phyloP scores from a whole-genome alignment of 768 basidiomycete species.

The Collybia sp. region DNA sequence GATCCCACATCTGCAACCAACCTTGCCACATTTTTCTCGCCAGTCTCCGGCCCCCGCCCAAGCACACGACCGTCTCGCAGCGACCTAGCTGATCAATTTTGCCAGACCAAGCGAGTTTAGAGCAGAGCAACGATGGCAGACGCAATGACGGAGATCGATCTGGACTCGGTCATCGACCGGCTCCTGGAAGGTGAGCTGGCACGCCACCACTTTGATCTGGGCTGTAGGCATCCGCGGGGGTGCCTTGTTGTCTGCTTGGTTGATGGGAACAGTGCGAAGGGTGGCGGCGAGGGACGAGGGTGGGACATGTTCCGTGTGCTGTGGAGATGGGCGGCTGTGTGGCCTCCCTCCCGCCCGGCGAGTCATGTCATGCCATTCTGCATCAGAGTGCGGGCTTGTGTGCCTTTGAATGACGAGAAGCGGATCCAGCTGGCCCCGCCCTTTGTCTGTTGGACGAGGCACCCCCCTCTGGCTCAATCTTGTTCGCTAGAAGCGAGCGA shows the following conservation, averaged over 20 bases:
- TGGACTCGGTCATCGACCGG: constrained; percentile 99
- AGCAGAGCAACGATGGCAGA: constrained; percentile 57
- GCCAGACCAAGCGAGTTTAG: constrained; percentile 2
- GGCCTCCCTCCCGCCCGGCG: not conserved
- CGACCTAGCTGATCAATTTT: constrained; percentile 4
- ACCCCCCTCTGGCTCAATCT: no score
- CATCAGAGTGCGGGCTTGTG: no score
- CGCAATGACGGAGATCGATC: constrained; percentile 88
- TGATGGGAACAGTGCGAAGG: not conserved
- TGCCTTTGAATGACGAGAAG: no score
- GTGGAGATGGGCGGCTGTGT: not conserved
- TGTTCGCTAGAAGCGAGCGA: no score
- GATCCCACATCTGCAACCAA: constrained; percentile 1
- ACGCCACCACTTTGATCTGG: constrained; percentile 6
- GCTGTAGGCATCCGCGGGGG: not conserved
- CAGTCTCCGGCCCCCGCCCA: constrained; percentile 8
- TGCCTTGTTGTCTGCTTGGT: not conserved
- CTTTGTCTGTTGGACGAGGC: no score
- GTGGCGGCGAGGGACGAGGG: not conserved
- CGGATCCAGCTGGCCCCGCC: no score
- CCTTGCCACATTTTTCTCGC: constrained; percentile 6
- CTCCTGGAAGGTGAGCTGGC: constrained; percentile 86
- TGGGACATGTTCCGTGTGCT: not conserved
- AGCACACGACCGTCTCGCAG: constrained; percentile 5
- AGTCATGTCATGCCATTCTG: no score